A percentile compares a stretch with the other conserved stretches of the same genome.
Conservation (phyloP, 257 asterid species). For the Dorcoceras hygrometricum region DNA sequence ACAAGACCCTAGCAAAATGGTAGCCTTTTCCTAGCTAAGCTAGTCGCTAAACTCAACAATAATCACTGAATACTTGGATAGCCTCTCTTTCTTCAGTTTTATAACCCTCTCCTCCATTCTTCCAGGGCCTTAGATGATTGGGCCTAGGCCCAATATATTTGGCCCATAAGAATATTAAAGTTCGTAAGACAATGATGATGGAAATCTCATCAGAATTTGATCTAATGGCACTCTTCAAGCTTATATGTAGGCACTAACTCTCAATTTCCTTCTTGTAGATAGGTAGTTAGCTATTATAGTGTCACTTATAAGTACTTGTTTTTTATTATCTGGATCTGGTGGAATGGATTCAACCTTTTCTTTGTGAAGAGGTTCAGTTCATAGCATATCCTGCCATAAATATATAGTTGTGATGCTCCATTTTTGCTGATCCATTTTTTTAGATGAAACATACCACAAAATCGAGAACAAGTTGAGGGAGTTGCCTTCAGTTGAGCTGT, state of each 20-base stretch:
- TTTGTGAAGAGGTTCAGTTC: conserved; percentile 8
- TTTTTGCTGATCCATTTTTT: conserved; percentile 17
- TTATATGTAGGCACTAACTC: not conserved
- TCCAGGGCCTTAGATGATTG: too few species aligned
- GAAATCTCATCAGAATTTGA: not conserved
- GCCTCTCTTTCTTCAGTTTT: too few species aligned
- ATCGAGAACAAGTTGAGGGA: conserved; percentile 77
- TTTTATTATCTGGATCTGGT: not conserved
- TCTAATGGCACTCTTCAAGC: conserved; percentile 6
- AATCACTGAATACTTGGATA: too few species aligned
- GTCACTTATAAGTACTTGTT: not conserved
- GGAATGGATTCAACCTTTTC: not conserved
- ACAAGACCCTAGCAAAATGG: too few species aligned
- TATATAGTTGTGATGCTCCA: conserved; percentile 22
- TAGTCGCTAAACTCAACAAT: too few species aligned
- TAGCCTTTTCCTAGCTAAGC: too few species aligned
- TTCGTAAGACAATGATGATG: not conserved
- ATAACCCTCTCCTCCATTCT: too few species aligned
- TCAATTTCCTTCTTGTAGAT: conserved; percentile 3
- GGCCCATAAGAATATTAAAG: too few species aligned
- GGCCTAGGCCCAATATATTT: too few species aligned
- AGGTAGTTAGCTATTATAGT: not conserved
- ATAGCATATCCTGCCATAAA: conserved; percentile 8
- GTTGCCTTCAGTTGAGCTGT: conserved; percentile 89
- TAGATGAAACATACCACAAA: conserved; percentile 75